Evolutionary conservation across 306 rosid genomes (phyloP), one percentile per base, ranked within the genome.

Genomic region (Glycine latifolia): DNA sequence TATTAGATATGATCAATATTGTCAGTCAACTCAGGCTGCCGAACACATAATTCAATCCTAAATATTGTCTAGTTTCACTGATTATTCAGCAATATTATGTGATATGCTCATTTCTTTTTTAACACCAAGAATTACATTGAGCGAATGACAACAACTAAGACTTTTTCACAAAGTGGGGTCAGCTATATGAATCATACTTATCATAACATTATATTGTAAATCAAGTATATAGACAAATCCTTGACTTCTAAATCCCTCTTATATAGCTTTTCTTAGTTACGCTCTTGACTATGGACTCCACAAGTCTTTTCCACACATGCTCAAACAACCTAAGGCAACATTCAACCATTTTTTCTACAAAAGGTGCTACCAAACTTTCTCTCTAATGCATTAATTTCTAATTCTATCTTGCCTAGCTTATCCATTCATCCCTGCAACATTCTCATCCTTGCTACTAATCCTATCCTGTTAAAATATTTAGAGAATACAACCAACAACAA

Each of bases 91-190:
- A 58, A 66, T 31, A 31, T 10, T 20, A 20, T 31, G 44, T 71
- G 39, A 74, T 53, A 52, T 53, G 17, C 60, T 43, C 37, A 81
- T 53, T 81, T 53, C 48, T 14, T 26, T 63, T 35, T 43, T 10
- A 63, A 31, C 44, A 39, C 31, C 20, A 50, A 80, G 7, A 48
- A 60, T 79, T 79, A 31, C 43, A 31, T 33, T 62, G 2, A 31
- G 68, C 10, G 37, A 59, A 62, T 33, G 68, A 33, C 9, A 60
- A 26, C 3, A 31, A 31, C 67, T 12, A 61, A 10, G 8, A 4
- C 8, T 60, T 60, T 9, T 60, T 4, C 14, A 63, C 14, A 7
- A 63, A 5, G 47, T 63, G 10, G 5, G 17, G 4, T 63, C 46
- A 35, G 43, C 16, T 62, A 33, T 26, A 26, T 10, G 44, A 12